Percentiles rank a stretch among this genome's conserved stretches.
Conservation (phyloP, 371 early-diverging fungal genomes). For the Scutellospora calospora region DNA sequence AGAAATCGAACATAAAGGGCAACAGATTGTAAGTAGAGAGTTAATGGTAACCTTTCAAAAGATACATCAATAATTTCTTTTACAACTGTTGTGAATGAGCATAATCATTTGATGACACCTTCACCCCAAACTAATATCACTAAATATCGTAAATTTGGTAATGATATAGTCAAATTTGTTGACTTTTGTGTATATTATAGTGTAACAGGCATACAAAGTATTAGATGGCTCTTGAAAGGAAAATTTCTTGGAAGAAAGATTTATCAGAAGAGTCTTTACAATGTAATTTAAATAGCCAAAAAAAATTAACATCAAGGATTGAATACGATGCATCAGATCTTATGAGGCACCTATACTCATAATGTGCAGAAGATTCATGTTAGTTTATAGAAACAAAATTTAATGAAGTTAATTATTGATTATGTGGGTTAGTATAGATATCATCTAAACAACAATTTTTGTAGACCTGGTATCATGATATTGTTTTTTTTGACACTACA, state of each 20-base stretch:
- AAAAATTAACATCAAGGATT: too few relatives aligned
- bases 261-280: background rate
- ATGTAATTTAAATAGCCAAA: background rate
- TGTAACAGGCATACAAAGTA: background rate
- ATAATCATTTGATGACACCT: background rate
- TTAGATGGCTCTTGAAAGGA: background rate
- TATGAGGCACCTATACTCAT: too few relatives aligned
- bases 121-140: background rate
- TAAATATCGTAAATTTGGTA: background rate
- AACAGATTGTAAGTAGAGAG: background rate
- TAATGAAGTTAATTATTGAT: too few relatives aligned
- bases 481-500: too few relatives aligned
- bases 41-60: background rate
- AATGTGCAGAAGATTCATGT: too few relatives aligned
- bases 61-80: background rate
- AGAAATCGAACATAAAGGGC: too few relatives aligned
- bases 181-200: background rate
- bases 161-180: background rate
- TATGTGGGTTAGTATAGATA: too few relatives aligned
- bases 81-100: background rate
- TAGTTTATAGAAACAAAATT: background rate
- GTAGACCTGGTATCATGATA: too few relatives aligned
- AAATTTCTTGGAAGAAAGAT: background rate
- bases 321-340: too few relatives aligned
- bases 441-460: too few relatives aligned